These are phyloP conservation scores for Purpureocillium takamizusanense DNA, from an alignment of 2,329 filamentous ascomycete genomes.

Conservation along the genomic window DNA sequence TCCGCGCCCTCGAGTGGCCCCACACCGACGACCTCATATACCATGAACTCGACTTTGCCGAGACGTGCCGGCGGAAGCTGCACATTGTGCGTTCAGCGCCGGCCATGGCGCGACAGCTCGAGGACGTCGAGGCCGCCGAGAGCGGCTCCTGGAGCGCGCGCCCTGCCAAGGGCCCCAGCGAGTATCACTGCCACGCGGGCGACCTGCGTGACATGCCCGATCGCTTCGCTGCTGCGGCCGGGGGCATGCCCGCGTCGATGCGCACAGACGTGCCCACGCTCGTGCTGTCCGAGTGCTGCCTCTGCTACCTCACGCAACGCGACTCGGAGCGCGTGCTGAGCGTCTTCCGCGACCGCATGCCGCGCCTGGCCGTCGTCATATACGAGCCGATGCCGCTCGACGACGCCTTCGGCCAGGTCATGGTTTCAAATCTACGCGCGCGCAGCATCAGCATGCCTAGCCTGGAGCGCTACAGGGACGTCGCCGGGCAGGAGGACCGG, in stretches of 20 bases:
- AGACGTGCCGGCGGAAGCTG: slow-evolving; percentile 62
- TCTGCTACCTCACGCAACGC: slow-evolving; percentile 70
- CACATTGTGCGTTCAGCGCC: slow-evolving; percentile 38
- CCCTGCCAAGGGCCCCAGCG: slow-evolving; percentile 24
- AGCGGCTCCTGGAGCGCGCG: slow-evolving; percentile 32
- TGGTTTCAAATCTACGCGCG: slow-evolving; percentile 81
- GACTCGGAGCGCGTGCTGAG: slow-evolving; percentile 56
- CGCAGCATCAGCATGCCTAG: slow-evolving; percentile 81
- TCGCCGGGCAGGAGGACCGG: slow-evolving; percentile 59
- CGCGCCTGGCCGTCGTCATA: slow-evolving; percentile 51
- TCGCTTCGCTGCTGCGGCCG: neutral
- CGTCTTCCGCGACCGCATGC: slow-evolving; percentile 50
- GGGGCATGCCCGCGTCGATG: slow-evolving; percentile 18
- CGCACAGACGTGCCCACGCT: slow-evolving; percentile 62
- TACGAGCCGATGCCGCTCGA: slow-evolving; percentile 85
- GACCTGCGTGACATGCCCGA: slow-evolving; percentile 56
- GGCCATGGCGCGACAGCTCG: slow-evolving; percentile 27
- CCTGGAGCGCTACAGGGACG: slow-evolving; percentile 59
- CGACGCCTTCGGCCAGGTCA: slow-evolving; percentile 83
- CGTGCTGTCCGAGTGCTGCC: slow-evolving; percentile 87
- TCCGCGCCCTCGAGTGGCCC: slow-evolving; percentile 55
- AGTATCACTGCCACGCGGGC: slow-evolving; percentile 52
- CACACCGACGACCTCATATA: slow-evolving; percentile 50
- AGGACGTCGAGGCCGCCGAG: slow-evolving; percentile 18
- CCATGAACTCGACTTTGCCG: slow-evolving; percentile 85